Conservation (phyloP, 2,329 filamentous ascomycete species). For the Leptographium flavum region DNA sequence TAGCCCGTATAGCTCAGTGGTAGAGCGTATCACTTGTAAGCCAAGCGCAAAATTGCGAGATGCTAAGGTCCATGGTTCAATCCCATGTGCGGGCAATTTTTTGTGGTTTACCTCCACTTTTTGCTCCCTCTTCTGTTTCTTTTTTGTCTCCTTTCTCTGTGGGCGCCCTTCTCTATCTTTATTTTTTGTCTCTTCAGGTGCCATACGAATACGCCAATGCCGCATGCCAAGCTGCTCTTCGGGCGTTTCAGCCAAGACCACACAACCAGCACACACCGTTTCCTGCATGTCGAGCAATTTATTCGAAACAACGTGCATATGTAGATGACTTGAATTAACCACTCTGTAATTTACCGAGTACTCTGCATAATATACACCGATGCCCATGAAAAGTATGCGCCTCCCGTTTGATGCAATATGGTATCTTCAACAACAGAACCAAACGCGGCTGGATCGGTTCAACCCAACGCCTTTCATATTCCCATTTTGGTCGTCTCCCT, state of each 20-base stretch:
- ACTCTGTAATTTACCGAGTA: not conserved
- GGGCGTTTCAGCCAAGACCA: too few species aligned
- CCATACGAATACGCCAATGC: too few species aligned
- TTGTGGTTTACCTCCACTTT: not conserved
- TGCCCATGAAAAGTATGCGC: not conserved
- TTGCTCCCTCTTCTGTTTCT: too few species aligned
- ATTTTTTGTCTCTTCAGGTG: too few species aligned
- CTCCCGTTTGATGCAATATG: not conserved
- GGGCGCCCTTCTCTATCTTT: too few species aligned
- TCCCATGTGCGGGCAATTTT: constrained; percentile 10
- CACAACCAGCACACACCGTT: too few species aligned
- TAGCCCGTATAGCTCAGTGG: constrained; percentile 11
- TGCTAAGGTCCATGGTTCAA: constrained; percentile 8
- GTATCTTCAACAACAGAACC: not conserved
- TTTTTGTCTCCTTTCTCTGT: too few species aligned
- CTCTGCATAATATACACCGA: not conserved
- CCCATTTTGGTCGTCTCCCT: not conserved
- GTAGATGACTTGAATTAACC: too few species aligned
- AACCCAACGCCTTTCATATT: not conserved
- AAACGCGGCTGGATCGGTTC: not conserved
- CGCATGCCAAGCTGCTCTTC: too few species aligned
- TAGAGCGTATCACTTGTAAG: constrained; percentile 12
- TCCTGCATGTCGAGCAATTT: too few species aligned
- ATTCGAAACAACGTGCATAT: too few species aligned
- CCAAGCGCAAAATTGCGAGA: constrained; percentile 6